Percentiles rank a stretch among this genome's conserved stretches.
Conservation (phyloP, 805 yeast genomes). For the Scheffersomyces stipitis region DNA sequence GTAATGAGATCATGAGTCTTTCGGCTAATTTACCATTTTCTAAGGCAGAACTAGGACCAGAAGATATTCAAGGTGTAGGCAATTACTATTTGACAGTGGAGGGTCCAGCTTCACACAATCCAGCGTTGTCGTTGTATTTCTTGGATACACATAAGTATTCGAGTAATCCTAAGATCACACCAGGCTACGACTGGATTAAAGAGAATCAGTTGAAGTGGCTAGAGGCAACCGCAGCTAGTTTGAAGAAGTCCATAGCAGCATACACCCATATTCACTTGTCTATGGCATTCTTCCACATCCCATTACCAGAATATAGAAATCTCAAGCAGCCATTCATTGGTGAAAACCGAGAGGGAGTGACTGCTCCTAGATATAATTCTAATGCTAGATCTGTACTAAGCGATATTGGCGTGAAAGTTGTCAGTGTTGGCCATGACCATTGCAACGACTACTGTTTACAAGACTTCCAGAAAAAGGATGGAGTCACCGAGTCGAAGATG, state of each 20-base stretch:
- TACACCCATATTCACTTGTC: conserved; percentile 52
- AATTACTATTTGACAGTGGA: conserved; percentile 64
- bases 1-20: conserved; percentile 61
- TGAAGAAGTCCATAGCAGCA: conserved; percentile 25
- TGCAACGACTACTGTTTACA: conserved; percentile 86
- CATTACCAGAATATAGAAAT: conserved; percentile 79
- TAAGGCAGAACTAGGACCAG: conserved; percentile 61
- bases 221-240: conserved; percentile 27
- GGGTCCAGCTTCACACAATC: conserved; percentile 32
- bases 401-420: conserved; percentile 69
- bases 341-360: conserved; percentile 63
- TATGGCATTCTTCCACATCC: conserved; percentile 95
- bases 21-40: conserved; percentile 66
- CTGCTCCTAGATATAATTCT: conserved; percentile 73
- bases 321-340: conserved; percentile 56
- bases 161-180: conserved; percentile 58
- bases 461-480: conserved; percentile 39
- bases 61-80: conserved; percentile 75
- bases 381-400: conserved; percentile 61
- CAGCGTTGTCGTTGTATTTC: conserved; percentile 65
- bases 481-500: conserved; percentile 35
- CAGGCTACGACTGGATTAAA: conserved; percentile 87
- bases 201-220: conserved; percentile 65
- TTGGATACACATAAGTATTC: conserved; percentile 84
- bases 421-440: conserved; percentile 92